Evolutionary conservation across 768 basidiomycete species (phyloP).

Genomic region (Tephrocybe sp.): DNA sequence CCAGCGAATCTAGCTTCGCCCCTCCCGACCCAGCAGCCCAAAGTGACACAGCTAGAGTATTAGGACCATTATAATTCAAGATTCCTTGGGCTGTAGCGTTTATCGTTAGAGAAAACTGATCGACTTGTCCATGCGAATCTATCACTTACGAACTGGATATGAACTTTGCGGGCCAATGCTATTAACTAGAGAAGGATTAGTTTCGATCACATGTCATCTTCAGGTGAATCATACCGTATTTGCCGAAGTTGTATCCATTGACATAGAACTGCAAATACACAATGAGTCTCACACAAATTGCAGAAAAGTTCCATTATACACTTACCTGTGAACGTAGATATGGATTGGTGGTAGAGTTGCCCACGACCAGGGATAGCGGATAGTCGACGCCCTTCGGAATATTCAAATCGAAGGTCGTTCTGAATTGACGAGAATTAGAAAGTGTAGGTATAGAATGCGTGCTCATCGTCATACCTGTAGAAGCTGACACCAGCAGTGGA

Average conservation of each 20-base stretch:
- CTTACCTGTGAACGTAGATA: conserved; percentile 42
- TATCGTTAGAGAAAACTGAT: not conserved
- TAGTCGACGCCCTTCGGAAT: conserved; percentile 48
- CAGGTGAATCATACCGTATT: conserved; percentile 33
- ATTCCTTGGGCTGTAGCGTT: conserved; percentile 44
- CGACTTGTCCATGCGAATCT: not conserved
- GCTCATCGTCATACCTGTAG: conserved; percentile 44
- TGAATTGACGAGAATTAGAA: conserved; percentile 11
- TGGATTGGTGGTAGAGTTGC: conserved; percentile 45
- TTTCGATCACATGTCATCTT: not conserved
- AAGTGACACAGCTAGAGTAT: conserved; percentile 48
- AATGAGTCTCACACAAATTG: not conserved
- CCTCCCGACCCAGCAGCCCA: conserved; percentile 44
- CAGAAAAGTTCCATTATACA: not conserved
- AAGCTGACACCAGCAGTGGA: conserved; percentile 46
- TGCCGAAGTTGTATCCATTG: conserved; percentile 46
- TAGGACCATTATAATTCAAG: conserved; percentile 44
- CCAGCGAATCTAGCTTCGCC: conserved; percentile 39
- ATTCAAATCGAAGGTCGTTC: conserved; percentile 43
- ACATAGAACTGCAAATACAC: conserved; percentile 33
- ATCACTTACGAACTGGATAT: conserved; percentile 43
- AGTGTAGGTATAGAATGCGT: no score
- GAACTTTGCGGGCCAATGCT: conserved; percentile 41
- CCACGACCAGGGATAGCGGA: conserved; percentile 43
- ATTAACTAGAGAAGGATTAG: conserved; percentile 29